A percentile compares a stretch with the other conserved stretches of the same genome.
Evolutionary conservation across 2,329 filamentous ascomycete species (phyloP).

Genomic region (Microthyrium microscopicum): DNA sequence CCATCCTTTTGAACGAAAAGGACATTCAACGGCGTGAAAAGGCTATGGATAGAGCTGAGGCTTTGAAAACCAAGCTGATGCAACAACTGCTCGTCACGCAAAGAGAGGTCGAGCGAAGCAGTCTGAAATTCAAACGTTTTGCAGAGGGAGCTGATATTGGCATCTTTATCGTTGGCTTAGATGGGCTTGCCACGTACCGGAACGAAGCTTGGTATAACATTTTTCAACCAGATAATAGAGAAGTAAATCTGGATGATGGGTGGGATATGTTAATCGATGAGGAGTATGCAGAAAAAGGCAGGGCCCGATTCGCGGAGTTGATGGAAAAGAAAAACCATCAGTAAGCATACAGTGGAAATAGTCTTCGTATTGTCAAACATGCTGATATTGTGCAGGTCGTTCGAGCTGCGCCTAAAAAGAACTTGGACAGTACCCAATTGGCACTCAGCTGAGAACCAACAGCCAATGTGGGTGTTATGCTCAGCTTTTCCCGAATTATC

Average conservation of each 20-base stretch:
- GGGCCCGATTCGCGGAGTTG: no score
- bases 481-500: slow-evolving; percentile 3
- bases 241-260: no score
- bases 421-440: no score
- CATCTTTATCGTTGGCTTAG: slow-evolving; percentile 21
- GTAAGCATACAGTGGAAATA: no score
- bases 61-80: not conserved
- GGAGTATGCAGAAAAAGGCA: no score
- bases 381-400: no score
- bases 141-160: slow-evolving; percentile 22
- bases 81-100: not conserved
- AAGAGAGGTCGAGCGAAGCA: not conserved
- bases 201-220: slow-evolving; percentile 49
- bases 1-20: slow-evolving; percentile 67
- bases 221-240: no score
- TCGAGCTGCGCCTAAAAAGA: no score
- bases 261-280: no score
- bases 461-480: slow-evolving; percentile 3
- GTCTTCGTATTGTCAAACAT: no score
- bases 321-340: no score
- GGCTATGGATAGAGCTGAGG: slow-evolving; percentile 38
- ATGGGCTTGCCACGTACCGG: slow-evolving; percentile 22
- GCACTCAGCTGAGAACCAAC: no score
- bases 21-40: slow-evolving; percentile 60
- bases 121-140: slow-evolving; percentile 21